phyloP scores from a whole-genome alignment of 2,329 filamentous ascomycete species.

The Talaromyces sp. region DNA sequence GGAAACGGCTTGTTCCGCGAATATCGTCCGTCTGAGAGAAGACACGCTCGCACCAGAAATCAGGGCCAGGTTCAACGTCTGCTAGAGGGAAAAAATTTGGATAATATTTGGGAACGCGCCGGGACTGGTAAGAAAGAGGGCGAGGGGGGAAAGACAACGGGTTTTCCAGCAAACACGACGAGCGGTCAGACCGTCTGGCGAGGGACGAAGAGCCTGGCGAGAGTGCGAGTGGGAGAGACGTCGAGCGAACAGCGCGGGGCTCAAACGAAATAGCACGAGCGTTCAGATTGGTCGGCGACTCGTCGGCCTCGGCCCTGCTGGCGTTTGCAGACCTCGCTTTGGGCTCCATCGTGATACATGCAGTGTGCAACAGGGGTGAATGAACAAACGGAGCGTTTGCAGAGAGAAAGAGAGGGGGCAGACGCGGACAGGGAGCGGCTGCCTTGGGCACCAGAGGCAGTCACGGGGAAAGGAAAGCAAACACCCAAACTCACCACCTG shows the following conservation, averaged over 20 bases:
- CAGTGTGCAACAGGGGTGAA: background rate
- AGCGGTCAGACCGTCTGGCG: background rate
- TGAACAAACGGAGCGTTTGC: background rate
- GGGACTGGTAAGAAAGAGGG: background rate
- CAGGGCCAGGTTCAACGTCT: background rate
- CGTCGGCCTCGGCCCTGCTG: background rate
- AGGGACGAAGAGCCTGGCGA: constrained; percentile 4
- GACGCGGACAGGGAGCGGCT: background rate
- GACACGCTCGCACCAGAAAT: background rate
- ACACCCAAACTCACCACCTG: constrained; percentile 42
- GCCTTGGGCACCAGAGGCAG: background rate
- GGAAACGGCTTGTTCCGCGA: background rate
- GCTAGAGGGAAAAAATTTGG: background rate
- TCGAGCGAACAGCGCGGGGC: constrained; percentile 14
- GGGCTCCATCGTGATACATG: background rate
- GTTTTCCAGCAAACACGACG: background rate
- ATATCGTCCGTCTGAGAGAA: background rate
- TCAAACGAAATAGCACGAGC: constrained; percentile 22
- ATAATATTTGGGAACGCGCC: background rate
- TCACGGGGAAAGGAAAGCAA: background rate
- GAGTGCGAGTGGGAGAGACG: constrained; percentile 11
- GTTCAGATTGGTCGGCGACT: constrained; percentile 17
- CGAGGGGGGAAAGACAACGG: background rate
- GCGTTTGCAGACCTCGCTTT: background rate
- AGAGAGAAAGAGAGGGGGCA: background rate